These are phyloP conservation scores for Entomophthora muscae DNA, from an alignment of 371 early-diverging fungal genomes.

Conservation along the genomic window DNA sequence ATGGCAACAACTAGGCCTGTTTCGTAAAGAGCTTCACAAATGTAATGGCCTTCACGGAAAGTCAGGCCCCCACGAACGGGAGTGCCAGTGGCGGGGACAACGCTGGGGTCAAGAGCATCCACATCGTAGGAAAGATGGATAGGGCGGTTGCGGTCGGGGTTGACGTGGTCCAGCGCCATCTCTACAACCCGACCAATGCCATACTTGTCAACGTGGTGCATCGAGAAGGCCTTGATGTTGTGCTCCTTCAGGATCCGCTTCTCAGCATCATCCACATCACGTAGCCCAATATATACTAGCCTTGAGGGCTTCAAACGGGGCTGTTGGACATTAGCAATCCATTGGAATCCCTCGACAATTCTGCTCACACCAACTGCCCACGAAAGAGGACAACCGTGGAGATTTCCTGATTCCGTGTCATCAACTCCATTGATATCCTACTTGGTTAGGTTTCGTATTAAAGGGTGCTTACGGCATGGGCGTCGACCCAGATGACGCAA, in stretches of 20 bases:
- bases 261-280: conserved; percentile 81
- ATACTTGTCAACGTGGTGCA: conserved; percentile 91
- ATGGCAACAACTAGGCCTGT: conserved; percentile 78
- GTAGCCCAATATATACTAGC: conserved; percentile 88
- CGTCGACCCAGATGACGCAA: conserved; percentile 92
- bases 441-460: too few relatives aligned
- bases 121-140: conserved; percentile 91
- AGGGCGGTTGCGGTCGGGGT: conserved; percentile 57
- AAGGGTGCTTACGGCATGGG: conserved; percentile 85
- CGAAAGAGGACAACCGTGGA: conserved; percentile 90
- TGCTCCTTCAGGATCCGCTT: conserved; percentile 59
- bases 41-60: conserved; percentile 76
- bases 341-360: conserved; percentile 45
- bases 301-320: conserved; percentile 55
- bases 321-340: conserved; percentile 34
- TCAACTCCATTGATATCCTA: conserved; percentile 92
- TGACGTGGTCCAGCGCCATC: conserved; percentile 82
- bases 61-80: conserved; percentile 93
- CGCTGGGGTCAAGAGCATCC: conserved; percentile 86
- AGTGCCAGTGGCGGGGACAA: conserved; percentile 79
- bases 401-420: conserved; percentile 74
- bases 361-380: conserved; percentile 63
- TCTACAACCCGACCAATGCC: conserved; percentile 91
- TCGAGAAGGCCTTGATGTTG: conserved; percentile 81
- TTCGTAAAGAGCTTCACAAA: conserved; percentile 78